These are phyloP conservation scores for Camellia japonica DNA, from an alignment of 148 eudicot species.

Conservation along the genomic window DNA sequence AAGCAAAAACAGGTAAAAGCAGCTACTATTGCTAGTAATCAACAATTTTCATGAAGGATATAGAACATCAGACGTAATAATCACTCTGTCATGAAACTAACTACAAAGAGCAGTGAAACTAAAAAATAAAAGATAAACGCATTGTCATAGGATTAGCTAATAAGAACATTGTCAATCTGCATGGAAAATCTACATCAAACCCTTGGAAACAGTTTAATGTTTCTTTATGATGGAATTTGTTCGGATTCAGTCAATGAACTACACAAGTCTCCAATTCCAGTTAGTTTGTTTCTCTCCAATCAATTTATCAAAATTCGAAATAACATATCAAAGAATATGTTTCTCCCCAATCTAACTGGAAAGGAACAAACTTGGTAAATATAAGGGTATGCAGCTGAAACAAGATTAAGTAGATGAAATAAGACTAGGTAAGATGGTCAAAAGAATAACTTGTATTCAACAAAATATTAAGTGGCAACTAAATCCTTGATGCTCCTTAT, in stretches of 20 bases:
- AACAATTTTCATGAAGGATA: neutral
- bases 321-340: neutral
- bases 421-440: no score
- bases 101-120: no score
- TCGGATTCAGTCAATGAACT: neutral
- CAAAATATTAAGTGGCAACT: no score
- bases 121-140: no score
- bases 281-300: neutral
- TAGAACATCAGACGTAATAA: neutral
- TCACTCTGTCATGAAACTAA: no score
- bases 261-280: neutral
- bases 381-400: no score
- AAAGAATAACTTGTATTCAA: no score
- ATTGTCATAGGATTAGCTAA: no score
- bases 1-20: neutral
- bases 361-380: no score
- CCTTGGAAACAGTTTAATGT: neutral
- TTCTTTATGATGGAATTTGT: neutral
- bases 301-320: constrained; percentile 2
- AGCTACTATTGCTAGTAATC: neutral
- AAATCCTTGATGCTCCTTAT: no score
- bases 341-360: no score
- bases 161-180: neutral
- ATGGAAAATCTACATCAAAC: neutral
- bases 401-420: no score